These are phyloP conservation scores for Exophiala alcalophila DNA, from an alignment of 2,329 filamentous ascomycete species.

Conservation along the genomic window DNA sequence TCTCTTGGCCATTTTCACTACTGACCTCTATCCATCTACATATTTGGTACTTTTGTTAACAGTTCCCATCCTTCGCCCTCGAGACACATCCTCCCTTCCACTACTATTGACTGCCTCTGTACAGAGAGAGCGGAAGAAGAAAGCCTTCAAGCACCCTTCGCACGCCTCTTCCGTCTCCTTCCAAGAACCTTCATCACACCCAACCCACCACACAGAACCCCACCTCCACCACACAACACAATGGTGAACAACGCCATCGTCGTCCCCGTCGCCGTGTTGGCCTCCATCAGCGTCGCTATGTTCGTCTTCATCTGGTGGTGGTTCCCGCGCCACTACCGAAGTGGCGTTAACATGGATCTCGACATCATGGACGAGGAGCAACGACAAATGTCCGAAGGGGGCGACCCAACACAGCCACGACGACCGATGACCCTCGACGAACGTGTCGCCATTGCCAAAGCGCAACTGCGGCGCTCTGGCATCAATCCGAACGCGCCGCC, in stretches of 20 bases:
- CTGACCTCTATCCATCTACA: too few species aligned
- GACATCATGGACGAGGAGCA: conserved; percentile 20
- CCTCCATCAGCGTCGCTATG: conserved; percentile 12
- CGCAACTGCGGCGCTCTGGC: conserved; percentile 1
- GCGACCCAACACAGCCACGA: background rate
- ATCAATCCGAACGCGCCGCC: conserved; percentile 5
- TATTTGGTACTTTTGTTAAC: too few species aligned
- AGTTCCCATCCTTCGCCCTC: too few species aligned
- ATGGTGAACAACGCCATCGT: conserved; percentile 17
- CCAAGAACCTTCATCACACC: too few species aligned
- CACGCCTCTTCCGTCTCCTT: too few species aligned
- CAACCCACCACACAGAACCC: too few species aligned
- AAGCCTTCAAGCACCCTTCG: too few species aligned
- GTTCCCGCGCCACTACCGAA: conserved; percentile 21
- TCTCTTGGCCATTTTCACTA: too few species aligned
- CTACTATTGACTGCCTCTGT: too few species aligned
- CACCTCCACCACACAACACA: background rate
- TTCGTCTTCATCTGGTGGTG: conserved; percentile 25
- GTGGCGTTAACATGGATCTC: conserved; percentile 30
- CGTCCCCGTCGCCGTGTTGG: conserved; percentile 15
- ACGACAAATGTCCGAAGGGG: too few species aligned
- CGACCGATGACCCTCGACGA: conserved; percentile 5
- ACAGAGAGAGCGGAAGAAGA: too few species aligned
- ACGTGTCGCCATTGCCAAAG: conserved; percentile 10
- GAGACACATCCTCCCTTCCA: too few species aligned